phyloP scores from a whole-genome alignment of 2,329 filamentous ascomycete genomes.

The Aureobasidium leucospermi region DNA sequence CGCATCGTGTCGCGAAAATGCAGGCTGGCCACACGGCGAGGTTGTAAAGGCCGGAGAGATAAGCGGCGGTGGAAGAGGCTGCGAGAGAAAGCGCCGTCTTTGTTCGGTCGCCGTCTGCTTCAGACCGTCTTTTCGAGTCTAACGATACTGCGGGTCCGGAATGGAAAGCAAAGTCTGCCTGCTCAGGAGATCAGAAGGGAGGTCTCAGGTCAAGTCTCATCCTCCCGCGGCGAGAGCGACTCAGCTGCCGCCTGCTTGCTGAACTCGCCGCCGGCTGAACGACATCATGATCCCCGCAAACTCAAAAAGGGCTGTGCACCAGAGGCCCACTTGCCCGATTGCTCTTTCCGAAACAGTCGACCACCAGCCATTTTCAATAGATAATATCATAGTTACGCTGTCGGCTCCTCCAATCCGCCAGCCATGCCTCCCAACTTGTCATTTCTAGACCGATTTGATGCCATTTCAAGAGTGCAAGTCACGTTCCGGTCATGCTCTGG shows the following conservation, averaged over 20 bases:
- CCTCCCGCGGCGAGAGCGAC: not conserved
- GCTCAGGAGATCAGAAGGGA: not conserved
- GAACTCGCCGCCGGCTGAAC: not conserved
- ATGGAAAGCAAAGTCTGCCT: not conserved
- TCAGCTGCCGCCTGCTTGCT: not conserved
- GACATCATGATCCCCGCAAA: constrained; percentile 11
- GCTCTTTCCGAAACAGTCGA: not conserved
- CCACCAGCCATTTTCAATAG: constrained; percentile 1
- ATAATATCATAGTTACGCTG: not conserved
- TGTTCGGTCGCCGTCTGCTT: not conserved
- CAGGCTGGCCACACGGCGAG: not conserved
- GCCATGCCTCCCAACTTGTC: constrained; percentile 4
- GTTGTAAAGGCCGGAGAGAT: not conserved
- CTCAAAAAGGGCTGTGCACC: not conserved
- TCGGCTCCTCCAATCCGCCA: not conserved
- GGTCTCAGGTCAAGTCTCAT: constrained; percentile 1
- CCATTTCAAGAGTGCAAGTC: constrained; percentile 11
- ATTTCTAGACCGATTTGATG: constrained; percentile 14
- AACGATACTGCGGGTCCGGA: not conserved
- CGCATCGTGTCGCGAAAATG: not conserved
- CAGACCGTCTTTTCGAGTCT: not conserved
- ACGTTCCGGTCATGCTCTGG: not conserved
- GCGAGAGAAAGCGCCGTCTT: not conserved
- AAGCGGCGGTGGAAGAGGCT: not conserved
- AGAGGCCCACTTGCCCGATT: not conserved